Evolutionary conservation across 441 rosid genomes (phyloP).

Genomic region (Melastoma candidum): DNA sequence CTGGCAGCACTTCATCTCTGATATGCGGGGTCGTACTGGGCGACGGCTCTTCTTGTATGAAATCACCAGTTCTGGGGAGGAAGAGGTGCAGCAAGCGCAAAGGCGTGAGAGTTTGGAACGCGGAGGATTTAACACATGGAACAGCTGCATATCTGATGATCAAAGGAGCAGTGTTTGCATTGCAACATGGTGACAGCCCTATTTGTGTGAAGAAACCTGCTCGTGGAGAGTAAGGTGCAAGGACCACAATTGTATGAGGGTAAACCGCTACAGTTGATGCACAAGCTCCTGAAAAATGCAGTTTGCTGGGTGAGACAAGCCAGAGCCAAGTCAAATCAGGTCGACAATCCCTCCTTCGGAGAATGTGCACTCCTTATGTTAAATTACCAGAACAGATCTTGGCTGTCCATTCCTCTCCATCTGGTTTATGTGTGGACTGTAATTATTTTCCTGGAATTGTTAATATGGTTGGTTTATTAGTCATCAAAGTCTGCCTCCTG

Average conservation of each 20-base stretch:
- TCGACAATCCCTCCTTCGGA: no score
- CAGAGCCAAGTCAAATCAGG: no score
- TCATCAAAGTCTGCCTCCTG: no score
- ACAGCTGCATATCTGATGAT: not conserved
- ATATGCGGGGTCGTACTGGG: conserved; percentile 11
- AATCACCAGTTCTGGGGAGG: conserved; percentile 11
- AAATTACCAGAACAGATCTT: no score
- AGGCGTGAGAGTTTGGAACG: conserved; percentile 7
- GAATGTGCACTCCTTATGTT: no score
- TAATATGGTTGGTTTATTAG: no score
- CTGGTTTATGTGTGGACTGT: no score
- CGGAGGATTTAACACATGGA: not conserved
- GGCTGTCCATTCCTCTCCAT: not conserved
- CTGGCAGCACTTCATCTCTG: conserved; percentile 17
- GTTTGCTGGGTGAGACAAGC: no score
- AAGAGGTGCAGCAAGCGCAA: conserved; percentile 14
- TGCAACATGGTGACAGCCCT: conserved; percentile 27
- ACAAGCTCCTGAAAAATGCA: no score
- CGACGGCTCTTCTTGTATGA: conserved; percentile 11
- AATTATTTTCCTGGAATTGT: no score
- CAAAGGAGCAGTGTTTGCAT: conserved; percentile 23
- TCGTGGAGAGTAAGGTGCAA: conserved; percentile 31
- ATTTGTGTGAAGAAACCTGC: conserved; percentile 26
- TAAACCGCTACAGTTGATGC: conserved; percentile 2
- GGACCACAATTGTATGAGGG: conserved; percentile 38